Conservation (phyloP, 139 green algal species). For the Parachlorella kessleri region DNA sequence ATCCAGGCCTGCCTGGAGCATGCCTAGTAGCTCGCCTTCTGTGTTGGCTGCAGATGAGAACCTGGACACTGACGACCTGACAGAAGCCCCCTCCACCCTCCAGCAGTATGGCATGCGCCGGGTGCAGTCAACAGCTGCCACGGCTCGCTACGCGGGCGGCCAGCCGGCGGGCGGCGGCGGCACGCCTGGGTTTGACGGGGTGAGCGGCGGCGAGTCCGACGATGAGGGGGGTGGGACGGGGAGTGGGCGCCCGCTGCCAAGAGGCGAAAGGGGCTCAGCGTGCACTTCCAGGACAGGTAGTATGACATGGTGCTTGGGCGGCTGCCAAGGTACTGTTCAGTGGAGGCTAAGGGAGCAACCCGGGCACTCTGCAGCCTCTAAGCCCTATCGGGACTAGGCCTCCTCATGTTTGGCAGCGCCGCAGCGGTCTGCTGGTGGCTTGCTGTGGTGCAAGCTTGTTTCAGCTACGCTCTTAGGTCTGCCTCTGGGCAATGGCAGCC, state of each 20-base stretch:
- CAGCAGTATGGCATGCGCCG: background rate
- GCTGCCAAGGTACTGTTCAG: too few species aligned
- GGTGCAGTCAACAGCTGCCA: slow-evolving; percentile 20
- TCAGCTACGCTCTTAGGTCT: too few species aligned
- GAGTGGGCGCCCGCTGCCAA: background rate
- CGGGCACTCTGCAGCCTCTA: too few species aligned
- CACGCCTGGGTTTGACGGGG: background rate
- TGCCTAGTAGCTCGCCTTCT: background rate
- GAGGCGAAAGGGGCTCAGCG: slow-evolving; percentile 1
- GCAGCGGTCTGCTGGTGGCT: too few species aligned
- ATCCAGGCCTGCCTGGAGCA: background rate
- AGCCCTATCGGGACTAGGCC: too few species aligned
- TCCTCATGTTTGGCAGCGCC: too few species aligned
- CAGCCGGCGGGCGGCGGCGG: background rate
- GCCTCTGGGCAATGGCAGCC: too few species aligned
- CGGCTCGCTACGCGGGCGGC: too few species aligned
- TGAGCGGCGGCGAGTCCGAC: background rate
- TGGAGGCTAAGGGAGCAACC: too few species aligned
- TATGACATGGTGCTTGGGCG: too few species aligned
- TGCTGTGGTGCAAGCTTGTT: too few species aligned
- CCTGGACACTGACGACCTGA: slow-evolving; percentile 13
- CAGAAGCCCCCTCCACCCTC: background rate
- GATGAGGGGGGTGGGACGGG: background rate
- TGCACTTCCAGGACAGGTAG: slow-evolving; percentile 18
- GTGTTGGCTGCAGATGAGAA: slow-evolving; percentile 14